Conservation (phyloP, 202 grass and related monocot genomes). For the Zizania palustris region DNA sequence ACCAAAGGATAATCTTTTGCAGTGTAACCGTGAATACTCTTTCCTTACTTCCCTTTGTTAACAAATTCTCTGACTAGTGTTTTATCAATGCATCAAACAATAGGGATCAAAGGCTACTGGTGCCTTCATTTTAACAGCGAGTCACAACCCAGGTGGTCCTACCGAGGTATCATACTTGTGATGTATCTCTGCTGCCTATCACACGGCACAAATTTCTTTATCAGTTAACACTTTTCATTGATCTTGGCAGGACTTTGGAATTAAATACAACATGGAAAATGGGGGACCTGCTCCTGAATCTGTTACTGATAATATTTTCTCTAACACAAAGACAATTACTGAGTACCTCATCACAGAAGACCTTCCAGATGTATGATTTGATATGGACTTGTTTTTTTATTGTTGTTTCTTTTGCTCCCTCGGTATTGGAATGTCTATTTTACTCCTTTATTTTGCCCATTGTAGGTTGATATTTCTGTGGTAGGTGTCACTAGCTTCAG, state of each 20-base stretch:
- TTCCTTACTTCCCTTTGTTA: background rate
- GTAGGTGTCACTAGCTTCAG: constrained; percentile 71
- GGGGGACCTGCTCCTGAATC: constrained; percentile 98
- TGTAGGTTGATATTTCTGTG: constrained; percentile 90
- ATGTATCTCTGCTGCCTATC: constrained; percentile 19
- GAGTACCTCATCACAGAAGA: constrained; percentile 75
- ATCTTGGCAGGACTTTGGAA: constrained; percentile 86
- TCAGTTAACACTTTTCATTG: constrained; percentile 34
- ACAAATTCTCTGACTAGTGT: constrained; percentile 26
- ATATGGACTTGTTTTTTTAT: background rate
- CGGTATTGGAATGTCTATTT: constrained; percentile 9
- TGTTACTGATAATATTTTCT: constrained; percentile 89
- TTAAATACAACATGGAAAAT: constrained; percentile 99
- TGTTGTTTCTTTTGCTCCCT: constrained; percentile 13
- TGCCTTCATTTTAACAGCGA: constrained; percentile 91
- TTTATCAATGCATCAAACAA: constrained; percentile 36
- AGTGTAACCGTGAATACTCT: background rate
- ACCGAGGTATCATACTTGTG: constrained; percentile 61
- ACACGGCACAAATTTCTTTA: background rate
- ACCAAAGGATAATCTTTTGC: constrained; percentile 25
- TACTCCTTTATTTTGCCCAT: constrained; percentile 27
- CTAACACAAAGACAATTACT: constrained; percentile 71
- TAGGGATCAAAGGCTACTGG: constrained; percentile 96
- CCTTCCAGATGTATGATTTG: constrained; percentile 78
- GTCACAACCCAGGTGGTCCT: constrained; percentile 92